These are phyloP conservation scores for Dactylis glomerata DNA, from an alignment of 176 grass and related monocot genomes.

Conservation along the genomic window DNA sequence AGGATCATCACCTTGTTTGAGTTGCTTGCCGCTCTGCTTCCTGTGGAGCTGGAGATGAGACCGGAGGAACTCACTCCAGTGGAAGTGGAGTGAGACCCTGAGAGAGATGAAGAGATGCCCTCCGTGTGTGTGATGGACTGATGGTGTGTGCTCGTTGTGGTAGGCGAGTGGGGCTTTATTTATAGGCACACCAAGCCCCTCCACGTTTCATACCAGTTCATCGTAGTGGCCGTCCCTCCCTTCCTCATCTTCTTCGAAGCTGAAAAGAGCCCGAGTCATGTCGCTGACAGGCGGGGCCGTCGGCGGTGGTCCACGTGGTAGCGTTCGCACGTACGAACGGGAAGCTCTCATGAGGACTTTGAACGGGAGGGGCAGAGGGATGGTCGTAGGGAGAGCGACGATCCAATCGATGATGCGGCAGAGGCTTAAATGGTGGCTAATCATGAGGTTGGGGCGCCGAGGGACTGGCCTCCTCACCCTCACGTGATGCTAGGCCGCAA, in stretches of 20 bases:
- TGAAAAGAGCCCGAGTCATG: not conserved
- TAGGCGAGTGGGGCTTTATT: slow-evolving; percentile 56
- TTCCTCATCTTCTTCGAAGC: not conserved
- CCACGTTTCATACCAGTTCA: not conserved
- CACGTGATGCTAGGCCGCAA: slow-evolving; percentile 30
- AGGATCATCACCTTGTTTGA: slow-evolving; percentile 33
- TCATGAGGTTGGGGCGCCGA: slow-evolving; percentile 49
- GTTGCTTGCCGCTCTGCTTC: not conserved
- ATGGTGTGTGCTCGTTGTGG: not conserved
- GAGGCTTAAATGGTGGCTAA: slow-evolving; percentile 80
- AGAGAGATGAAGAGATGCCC: not conserved
- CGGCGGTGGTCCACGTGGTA: not conserved
- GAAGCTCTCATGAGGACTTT: slow-evolving; percentile 27
- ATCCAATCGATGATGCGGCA: slow-evolving; percentile 11
- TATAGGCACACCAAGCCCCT: slow-evolving; percentile 38
- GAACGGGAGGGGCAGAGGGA: slow-evolving; percentile 27
- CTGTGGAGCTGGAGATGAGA: not conserved
- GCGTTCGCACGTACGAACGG: slow-evolving; percentile 8
- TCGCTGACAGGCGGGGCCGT: slow-evolving; percentile 25
- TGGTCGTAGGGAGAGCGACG: not conserved
- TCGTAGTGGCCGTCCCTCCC: not conserved
- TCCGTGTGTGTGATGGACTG: not conserved
- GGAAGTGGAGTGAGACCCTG: not conserved
- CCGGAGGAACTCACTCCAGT: slow-evolving; percentile 5
- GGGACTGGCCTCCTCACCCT: slow-evolving; percentile 26